Evolutionary conservation across 1,284 basidiomycete genomes (phyloP).

Genomic region (Cryptococcus sp.): DNA sequence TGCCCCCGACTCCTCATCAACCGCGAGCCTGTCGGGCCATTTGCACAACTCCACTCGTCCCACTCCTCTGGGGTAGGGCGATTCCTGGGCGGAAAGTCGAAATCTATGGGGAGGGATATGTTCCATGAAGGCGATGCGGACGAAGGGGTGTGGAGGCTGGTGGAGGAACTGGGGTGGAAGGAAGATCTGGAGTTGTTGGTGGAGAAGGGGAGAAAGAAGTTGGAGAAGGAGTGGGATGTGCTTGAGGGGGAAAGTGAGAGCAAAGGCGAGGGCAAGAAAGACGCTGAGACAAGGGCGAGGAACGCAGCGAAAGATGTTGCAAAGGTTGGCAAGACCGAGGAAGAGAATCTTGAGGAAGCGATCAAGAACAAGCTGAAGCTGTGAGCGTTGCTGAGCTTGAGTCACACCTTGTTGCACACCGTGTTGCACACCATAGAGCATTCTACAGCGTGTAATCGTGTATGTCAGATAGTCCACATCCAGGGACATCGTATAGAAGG

Average conservation of each 20-base stretch:
- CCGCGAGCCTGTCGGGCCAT: slow-evolving; percentile 54
- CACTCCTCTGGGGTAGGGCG: neutral
- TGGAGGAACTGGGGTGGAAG: slow-evolving; percentile 44
- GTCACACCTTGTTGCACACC: neutral
- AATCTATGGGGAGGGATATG: slow-evolving; percentile 29
- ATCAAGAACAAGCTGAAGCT: slow-evolving; percentile 9
- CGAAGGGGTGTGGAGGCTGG: slow-evolving; percentile 35
- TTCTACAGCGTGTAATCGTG: neutral
- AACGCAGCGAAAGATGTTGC: neutral
- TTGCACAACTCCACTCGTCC: slow-evolving; percentile 13
- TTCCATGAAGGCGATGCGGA: slow-evolving; percentile 50
- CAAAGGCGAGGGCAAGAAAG: slow-evolving; percentile 1
- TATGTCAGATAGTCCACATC: neutral
- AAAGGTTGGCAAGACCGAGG: neutral
- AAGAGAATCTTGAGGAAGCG: slow-evolving; percentile 6
- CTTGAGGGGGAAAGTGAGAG: slow-evolving; percentile 1
- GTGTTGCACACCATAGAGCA: neutral
- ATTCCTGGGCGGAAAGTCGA: neutral
- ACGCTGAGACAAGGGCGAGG: slow-evolving; percentile 2
- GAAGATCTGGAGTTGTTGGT: slow-evolving; percentile 41
- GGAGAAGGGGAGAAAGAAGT: slow-evolving; percentile 20
- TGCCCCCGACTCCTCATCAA: slow-evolving; percentile 57
- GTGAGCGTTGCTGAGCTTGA: slow-evolving; percentile 2
- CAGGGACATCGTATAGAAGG: neutral
- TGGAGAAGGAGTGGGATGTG: slow-evolving; percentile 32